Conservation (phyloP, 2,329 filamentous ascomycete species). For the Bimuria novae-zelandiae region DNA sequence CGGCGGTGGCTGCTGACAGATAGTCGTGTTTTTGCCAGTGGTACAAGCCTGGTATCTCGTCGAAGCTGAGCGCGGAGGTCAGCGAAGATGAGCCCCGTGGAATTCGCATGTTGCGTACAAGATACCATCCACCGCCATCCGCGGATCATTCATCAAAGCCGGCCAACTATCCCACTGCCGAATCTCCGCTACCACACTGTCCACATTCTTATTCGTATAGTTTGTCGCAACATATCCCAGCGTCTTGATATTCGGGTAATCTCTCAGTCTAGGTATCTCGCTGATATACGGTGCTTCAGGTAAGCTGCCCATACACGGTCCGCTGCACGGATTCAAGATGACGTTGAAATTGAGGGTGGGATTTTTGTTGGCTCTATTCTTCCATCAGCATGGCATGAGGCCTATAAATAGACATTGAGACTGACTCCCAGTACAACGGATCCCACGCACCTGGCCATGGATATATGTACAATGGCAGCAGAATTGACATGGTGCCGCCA, state of each 20-base stretch:
- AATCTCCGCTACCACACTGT: conserved; percentile 44
- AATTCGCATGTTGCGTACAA: conserved; percentile 30
- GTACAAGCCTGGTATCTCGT: conserved; percentile 47
- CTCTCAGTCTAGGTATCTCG: conserved; percentile 47
- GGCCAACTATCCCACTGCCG: conserved; percentile 53
- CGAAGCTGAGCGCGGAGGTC: conserved; percentile 2
- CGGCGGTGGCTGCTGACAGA: conserved; percentile 14
- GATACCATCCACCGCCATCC: conserved; percentile 53
- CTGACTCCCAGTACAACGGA: conserved; percentile 51
- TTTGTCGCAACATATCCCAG: conserved; percentile 57
- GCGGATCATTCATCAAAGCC: conserved; percentile 32
- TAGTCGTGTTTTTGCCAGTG: conserved; percentile 25
- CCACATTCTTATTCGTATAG: conserved; percentile 45
- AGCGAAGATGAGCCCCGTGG: background rate
- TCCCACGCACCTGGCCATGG: conserved; percentile 53
- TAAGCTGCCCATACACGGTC: conserved; percentile 17
- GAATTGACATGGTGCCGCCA: conserved; percentile 30
- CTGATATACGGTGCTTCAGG: conserved; percentile 19
- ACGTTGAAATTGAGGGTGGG: conserved; percentile 55
- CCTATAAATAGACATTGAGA: background rate
- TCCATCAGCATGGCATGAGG: background rate
- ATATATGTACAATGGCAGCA: conserved; percentile 57
- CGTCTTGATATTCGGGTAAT: conserved; percentile 53
- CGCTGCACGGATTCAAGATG: conserved; percentile 53
- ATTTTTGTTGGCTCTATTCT: conserved; percentile 28